These are phyloP conservation scores for Pyrenophora graminea DNA, from an alignment of 2,329 filamentous ascomycete genomes.

Conservation along the genomic window DNA sequence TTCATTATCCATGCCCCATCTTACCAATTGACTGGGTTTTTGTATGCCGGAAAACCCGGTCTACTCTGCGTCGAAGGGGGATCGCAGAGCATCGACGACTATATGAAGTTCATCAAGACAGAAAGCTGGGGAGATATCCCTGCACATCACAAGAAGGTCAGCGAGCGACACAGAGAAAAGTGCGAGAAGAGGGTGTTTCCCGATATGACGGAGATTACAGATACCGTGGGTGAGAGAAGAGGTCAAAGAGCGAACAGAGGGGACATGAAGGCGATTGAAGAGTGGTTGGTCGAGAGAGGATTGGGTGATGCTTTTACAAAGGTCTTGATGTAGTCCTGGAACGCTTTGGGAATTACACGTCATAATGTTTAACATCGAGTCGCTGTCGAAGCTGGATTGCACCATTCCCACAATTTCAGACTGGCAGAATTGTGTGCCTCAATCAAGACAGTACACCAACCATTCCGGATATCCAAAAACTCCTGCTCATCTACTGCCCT, in stretches of 20 bases:
- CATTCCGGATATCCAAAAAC: no score
- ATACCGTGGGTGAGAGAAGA: constrained; percentile 53
- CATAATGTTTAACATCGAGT: no score
- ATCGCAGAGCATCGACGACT: constrained; percentile 57
- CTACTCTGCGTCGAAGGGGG: constrained; percentile 57
- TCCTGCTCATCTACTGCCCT: no score
- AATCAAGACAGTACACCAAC: no score
- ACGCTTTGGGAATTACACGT: no score
- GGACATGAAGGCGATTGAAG: constrained; percentile 59
- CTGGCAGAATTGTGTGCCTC: no score
- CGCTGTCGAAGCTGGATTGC: no score
- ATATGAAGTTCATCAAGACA: constrained; percentile 67
- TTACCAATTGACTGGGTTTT: constrained; percentile 62
- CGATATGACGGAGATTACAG: constrained; percentile 64
- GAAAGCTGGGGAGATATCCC: constrained; percentile 67
- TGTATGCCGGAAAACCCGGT: constrained; percentile 65
- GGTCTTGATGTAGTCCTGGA: constrained; percentile 38
- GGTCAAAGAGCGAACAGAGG: constrained; percentile 57
- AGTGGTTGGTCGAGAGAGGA: constrained; percentile 54
- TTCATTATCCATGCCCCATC: constrained; percentile 58
- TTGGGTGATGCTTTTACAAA: constrained; percentile 53
- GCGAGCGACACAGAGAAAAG: constrained; percentile 57
- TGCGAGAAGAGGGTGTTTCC: constrained; percentile 51
- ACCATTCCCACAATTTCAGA: no score
- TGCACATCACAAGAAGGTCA: constrained; percentile 65